These are phyloP conservation scores for Uronychia binucleata DNA, from an alignment of 73 alveolate genomes.

Conservation along the genomic window DNA sequence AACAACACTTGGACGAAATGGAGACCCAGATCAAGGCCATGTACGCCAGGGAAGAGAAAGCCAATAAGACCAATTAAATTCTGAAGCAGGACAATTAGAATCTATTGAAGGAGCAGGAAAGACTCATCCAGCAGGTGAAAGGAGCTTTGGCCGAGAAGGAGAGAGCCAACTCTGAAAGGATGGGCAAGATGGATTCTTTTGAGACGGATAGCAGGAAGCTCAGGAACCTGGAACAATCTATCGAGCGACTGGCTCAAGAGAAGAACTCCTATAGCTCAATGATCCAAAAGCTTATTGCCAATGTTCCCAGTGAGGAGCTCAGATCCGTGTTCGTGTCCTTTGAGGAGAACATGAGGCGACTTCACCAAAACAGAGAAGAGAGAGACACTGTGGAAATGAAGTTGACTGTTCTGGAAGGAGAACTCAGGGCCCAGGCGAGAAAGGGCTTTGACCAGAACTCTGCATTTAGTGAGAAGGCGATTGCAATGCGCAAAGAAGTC, in stretches of 20 bases:
- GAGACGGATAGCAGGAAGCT: conserved; percentile 11
- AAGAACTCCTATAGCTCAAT: neutral
- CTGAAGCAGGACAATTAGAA: conserved; percentile 22
- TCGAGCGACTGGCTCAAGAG: neutral
- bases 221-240: conserved; percentile 9
- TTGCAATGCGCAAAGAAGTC: neutral
- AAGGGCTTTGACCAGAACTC: neutral
- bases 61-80: conserved; percentile 10
- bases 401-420: neutral
- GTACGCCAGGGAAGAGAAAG: conserved; percentile 45
- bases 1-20: conserved; percentile 1
- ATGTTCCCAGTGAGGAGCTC: neutral
- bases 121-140: conserved; percentile 34
- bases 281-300: neutral
- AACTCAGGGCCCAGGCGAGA: neutral
- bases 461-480: neutral
- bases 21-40: conserved; percentile 18
- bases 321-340: neutral
- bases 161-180: conserved; percentile 6
- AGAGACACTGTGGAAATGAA: neutral
- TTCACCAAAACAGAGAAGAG: neutral
- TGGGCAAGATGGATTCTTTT: conserved; percentile 3
- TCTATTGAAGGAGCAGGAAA: conserved; percentile 43
- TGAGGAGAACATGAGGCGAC: neutral
- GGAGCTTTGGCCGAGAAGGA: conserved; percentile 35